A percentile compares a stretch with the other conserved stretches of the same genome.
phyloP scores from a whole-genome alignment of 2,329 filamentous ascomycete genomes.

The Fusarium compactum region DNA sequence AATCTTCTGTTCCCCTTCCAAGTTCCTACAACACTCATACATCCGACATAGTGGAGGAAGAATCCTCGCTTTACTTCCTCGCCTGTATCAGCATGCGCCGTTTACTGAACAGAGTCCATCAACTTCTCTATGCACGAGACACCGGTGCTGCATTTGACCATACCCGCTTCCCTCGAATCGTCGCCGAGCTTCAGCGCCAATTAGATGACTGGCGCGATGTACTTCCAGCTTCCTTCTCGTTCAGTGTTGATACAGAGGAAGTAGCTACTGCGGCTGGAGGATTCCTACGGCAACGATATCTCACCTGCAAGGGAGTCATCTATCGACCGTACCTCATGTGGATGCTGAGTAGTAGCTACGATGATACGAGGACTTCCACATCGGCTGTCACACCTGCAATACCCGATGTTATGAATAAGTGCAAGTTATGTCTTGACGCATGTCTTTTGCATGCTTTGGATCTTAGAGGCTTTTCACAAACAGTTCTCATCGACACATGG shows the following conservation, averaged over 20 bases:
- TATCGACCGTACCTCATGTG: slow-evolving; percentile 65
- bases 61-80: slow-evolving; percentile 64
- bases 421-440: slow-evolving; percentile 60
- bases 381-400: slow-evolving; percentile 45
- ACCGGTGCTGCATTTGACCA: slow-evolving; percentile 60
- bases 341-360: slow-evolving; percentile 57
- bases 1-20: slow-evolving; percentile 62
- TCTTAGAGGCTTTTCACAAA: slow-evolving; percentile 61
- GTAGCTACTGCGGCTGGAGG: slow-evolving; percentile 58
- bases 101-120: slow-evolving; percentile 61
- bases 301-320: slow-evolving; percentile 65
- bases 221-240: slow-evolving; percentile 57
- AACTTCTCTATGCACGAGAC: slow-evolving; percentile 61
- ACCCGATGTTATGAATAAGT: slow-evolving; percentile 55
- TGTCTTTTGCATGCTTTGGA: slow-evolving; percentile 63
- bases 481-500: slow-evolving; percentile 66
- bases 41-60: slow-evolving; percentile 55
- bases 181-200: slow-evolving; percentile 62
- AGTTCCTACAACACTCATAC: slow-evolving; percentile 61
- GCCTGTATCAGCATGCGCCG: slow-evolving; percentile 65
- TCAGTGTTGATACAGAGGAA: slow-evolving; percentile 51
- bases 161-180: slow-evolving; percentile 60
- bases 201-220: slow-evolving; percentile 63
- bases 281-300: slow-evolving; percentile 63
- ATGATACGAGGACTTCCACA: slow-evolving; percentile 34